Percentiles rank a stretch among this genome's conserved stretches.
Evolutionary conservation across 2,329 filamentous ascomycete species (phyloP).

Genomic region (Exophiala mesophila): DNA sequence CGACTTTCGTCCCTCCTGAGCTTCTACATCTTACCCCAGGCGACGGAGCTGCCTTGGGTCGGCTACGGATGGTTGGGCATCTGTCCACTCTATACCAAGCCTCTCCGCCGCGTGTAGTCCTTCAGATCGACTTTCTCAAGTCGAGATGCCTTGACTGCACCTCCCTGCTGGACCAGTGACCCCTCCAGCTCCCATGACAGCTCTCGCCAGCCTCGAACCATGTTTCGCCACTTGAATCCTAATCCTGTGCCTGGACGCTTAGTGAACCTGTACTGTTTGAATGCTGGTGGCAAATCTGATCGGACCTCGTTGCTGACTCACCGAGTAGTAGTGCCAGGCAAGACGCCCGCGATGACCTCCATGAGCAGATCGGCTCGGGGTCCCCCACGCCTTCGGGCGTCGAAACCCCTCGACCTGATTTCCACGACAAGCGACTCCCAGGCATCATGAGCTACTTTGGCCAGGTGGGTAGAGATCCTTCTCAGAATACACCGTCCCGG

Average conservation of each 20-base stretch:
- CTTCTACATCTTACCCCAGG: background rate
- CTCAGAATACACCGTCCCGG: constrained; percentile 44
- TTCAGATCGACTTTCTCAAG: background rate
- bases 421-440: constrained; percentile 88
- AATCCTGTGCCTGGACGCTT: background rate
- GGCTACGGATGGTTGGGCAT: background rate
- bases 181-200: no score
- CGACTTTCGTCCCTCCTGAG: constrained; percentile 18
- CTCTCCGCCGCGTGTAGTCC: constrained; percentile 1
- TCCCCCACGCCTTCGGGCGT: constrained; percentile 85
- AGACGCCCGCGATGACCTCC: constrained; percentile 37
- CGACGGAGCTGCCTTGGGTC: background rate
- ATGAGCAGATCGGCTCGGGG: constrained; percentile 57
- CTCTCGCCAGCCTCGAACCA: background rate
- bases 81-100: no score
- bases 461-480: constrained; percentile 94
- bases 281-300: no score
- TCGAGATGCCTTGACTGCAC: no score
- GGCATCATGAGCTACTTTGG: constrained; percentile 97
- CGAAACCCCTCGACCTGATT: constrained; percentile 88
- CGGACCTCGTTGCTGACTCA: constrained; percentile 14
- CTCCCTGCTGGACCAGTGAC: no score
- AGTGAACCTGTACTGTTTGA: no score
- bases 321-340: constrained; percentile 25
- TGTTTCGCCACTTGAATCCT: constrained; percentile 1